Base-by-base conservation (phyloP, 495 filamentous ascomycete genomes). In the Penicillium nucicola region DNA sequence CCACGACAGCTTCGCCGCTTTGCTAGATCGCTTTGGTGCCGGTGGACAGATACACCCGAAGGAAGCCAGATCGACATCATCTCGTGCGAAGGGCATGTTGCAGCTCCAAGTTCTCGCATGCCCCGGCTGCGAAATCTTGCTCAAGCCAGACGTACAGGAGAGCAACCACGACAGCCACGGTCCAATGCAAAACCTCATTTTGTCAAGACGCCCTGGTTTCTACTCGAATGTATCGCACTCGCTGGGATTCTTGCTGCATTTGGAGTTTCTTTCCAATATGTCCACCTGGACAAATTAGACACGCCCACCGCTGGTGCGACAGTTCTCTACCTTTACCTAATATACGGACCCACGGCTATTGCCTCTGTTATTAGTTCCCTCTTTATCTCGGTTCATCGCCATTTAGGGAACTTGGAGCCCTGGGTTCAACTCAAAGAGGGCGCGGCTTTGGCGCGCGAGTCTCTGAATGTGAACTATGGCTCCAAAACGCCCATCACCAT, bases 151-250 rank as follows among this genome's bases (percentile, higher is more conserved):
- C 25, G 25, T 28, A 1, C 25, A 28, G 7, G 5, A 28, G 2
- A 9, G 7, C 5, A 5, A 28, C 0, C 25, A 28, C 25, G 25
- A 8, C 40, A 34, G 1, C 13, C 19, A 34, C 57, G 54, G 2
- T 52, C 23, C 1, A 50, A 60, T 22, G 46, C 58, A 0, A 48
- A 56, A 30, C 64, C 64, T 15, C 64, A 67, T 46, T 67, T 67
- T 18, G n/a, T 67, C n/a, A 51, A 44, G 6, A 34, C 50, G 1
- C 53, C 52, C 8, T 60, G 48, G 47, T 64, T 67, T 42, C 14
- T 51, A 1, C 25, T 53, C 3, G 64, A 67, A 45, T 58, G 53
- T 31, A 7, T 60, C 0, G 13, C 62, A 4, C 48, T 67, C 8
- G 32, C 47, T 0, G 51, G 42, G 2, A 42, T 46, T 2, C n/a